These are phyloP conservation scores for Trypanosoma lewisi DNA, from an alignment of 208 protist genomes.

Conservation along the genomic window DNA sequence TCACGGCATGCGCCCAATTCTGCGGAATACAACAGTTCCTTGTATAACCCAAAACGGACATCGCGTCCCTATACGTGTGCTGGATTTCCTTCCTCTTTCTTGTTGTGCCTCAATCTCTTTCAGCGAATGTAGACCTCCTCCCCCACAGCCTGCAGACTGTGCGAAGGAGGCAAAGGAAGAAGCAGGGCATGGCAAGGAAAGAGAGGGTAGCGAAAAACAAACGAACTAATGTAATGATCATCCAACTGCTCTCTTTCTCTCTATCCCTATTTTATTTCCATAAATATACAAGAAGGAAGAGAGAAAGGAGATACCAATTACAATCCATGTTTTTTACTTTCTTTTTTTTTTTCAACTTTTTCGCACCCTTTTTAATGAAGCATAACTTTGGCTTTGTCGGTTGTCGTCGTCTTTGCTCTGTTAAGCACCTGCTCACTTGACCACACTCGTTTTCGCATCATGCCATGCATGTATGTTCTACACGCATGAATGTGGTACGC, in stretches of 20 bases:
- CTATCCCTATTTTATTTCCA: no score
- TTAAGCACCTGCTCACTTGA: slow-evolving; percentile 28
- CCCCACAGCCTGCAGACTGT: no score
- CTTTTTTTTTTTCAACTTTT: no score
- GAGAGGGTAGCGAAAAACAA: background rate
- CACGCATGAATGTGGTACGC: slow-evolving; percentile 28
- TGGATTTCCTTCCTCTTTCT: background rate
- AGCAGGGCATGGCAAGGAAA: background rate
- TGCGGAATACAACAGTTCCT: background rate
- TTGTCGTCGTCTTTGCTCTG: slow-evolving; percentile 27
- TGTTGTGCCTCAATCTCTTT: background rate
- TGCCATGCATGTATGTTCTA: slow-evolving; percentile 29
- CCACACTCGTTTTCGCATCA: slow-evolving; percentile 33
- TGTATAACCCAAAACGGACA: background rate
- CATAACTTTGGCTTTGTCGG: slow-evolving; percentile 22
- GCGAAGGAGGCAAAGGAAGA: background rate
- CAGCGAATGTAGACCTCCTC: background rate
- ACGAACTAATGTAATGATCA: no score
- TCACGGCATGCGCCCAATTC: slow-evolving; percentile 39
- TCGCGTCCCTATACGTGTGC: background rate
- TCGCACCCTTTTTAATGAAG: slow-evolving; percentile 1
- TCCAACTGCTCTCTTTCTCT: no score
- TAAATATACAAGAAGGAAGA: no score
- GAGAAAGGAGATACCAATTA: no score
- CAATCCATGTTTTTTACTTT: no score